Evolutionary conservation across 225 moss, liverwort and hornwort species (phyloP).

Genomic region (Straminergon stramineum): DNA sequence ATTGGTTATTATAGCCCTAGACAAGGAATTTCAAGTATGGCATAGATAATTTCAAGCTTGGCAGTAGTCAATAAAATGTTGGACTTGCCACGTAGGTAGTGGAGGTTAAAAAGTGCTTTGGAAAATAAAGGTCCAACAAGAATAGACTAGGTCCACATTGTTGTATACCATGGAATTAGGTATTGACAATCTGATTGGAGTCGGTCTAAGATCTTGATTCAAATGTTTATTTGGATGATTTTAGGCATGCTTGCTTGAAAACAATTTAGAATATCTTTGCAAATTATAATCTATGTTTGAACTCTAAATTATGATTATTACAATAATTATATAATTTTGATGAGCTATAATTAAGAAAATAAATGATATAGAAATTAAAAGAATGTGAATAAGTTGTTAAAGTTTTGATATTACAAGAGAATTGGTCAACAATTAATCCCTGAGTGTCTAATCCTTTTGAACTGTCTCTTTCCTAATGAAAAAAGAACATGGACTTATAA

Average conservation of each 20-base stretch:
- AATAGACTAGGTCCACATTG: not conserved
- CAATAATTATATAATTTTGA: not conserved
- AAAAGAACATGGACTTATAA: too few species aligned
- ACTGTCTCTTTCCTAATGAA: too few species aligned
- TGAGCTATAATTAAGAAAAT: not conserved
- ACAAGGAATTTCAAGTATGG: not conserved
- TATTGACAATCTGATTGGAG: accelerated
- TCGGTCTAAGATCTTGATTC: too few species aligned
- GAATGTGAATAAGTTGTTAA: accelerated
- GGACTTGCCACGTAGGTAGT: accelerated
- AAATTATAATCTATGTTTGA: not conserved
- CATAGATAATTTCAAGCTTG: not conserved
- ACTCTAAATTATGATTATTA: not conserved
- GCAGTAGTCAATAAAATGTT: not conserved
- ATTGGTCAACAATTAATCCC: not conserved
- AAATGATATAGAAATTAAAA: not conserved
- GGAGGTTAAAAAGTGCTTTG: accelerated
- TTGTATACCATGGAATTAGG: not conserved
- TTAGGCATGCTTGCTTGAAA: not conserved
- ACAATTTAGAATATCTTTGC: not conserved
- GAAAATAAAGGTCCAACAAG: not conserved
- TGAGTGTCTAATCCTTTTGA: too few species aligned
- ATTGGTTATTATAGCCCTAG: not conserved
- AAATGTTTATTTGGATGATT: not conserved
- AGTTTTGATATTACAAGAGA: not conserved